A percentile compares a stretch with the other conserved stretches of the same genome.
These are phyloP conservation scores for Kazachstania psychrophila DNA, from an alignment of 805 yeast species.

Conservation along the genomic window DNA sequence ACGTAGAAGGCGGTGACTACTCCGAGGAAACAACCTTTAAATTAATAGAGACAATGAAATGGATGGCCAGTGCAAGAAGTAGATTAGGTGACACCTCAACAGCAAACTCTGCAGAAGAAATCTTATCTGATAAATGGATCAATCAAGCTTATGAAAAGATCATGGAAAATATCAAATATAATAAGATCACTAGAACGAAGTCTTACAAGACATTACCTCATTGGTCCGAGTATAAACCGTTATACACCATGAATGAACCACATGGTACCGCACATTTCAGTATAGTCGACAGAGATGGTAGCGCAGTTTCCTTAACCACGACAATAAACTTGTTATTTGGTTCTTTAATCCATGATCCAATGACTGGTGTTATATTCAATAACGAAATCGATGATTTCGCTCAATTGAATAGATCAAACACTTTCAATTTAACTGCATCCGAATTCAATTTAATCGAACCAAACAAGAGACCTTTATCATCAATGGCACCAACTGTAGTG, in stretches of 20 bases:
- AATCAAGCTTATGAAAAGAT: conserved; percentile 40
- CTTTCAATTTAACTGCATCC: conserved; percentile 76
- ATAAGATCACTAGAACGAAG: neutral
- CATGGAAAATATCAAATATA: conserved; percentile 31
- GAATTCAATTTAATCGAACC: conserved; percentile 70
- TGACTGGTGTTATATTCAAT: conserved; percentile 76
- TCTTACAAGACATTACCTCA: conserved; percentile 40
- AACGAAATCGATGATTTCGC: conserved; percentile 95
- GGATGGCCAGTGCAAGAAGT: conserved; percentile 85
- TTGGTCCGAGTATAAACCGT: conserved; percentile 73
- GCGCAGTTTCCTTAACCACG: conserved; percentile 81
- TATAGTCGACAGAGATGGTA: conserved; percentile 60
- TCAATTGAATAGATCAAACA: conserved; percentile 55
- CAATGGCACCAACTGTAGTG: conserved; percentile 69
- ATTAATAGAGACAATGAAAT: conserved; percentile 80
- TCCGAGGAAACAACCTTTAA: conserved; percentile 48
- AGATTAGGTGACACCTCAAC: conserved; percentile 56
- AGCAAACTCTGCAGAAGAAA: conserved; percentile 29
- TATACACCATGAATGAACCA: conserved; percentile 66
- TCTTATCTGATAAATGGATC: conserved; percentile 51
- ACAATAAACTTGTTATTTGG: conserved; percentile 84
- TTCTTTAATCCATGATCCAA: conserved; percentile 66
- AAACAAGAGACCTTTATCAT: conserved; percentile 72
- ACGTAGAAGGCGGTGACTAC: conserved; percentile 38
- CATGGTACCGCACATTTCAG: conserved; percentile 89